Conservation (phyloP, 2,329 filamentous ascomycete species). For the Neophaeococcomyces aloes region DNA sequence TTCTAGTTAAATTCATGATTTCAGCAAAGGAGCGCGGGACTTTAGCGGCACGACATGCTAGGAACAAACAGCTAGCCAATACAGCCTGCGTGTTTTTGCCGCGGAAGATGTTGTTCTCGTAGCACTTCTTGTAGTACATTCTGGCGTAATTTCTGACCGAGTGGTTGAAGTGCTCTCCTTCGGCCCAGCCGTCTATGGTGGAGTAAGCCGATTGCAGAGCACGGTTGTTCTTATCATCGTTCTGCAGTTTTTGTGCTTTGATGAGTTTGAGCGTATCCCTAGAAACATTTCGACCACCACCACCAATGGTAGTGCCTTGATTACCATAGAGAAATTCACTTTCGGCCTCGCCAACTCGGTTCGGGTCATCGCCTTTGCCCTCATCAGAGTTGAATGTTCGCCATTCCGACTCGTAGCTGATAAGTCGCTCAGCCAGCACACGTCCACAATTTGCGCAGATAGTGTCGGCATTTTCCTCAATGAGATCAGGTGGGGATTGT, state of each 20-base stretch:
- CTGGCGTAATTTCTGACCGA: conserved; percentile 82
- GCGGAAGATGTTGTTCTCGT: conserved; percentile 88
- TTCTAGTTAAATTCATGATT: conserved; percentile 84
- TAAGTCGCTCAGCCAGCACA: conserved; percentile 79
- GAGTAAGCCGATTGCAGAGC: conserved; percentile 70
- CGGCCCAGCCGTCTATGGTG: conserved; percentile 78
- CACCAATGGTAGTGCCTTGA: conserved; percentile 27
- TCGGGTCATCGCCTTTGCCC: conserved; percentile 80
- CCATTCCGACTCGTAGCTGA: conserved; percentile 96
- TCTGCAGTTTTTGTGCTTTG: conserved; percentile 71
- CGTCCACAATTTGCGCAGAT: conserved; percentile 87
- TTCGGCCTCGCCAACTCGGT: conserved; percentile 88
- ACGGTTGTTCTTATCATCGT: conserved; percentile 74
- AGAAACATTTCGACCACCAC: conserved; percentile 58
- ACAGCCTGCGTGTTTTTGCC: conserved; percentile 90
- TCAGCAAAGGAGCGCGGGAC: conserved; percentile 87
- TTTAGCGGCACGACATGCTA: conserved; percentile 82
- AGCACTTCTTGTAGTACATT: conserved; percentile 87
- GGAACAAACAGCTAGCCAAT: conserved; percentile 94
- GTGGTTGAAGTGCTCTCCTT: conserved; percentile 69
- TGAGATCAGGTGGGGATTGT: conserved; percentile 79
- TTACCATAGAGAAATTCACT: conserved; percentile 70
- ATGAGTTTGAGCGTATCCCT: conserved; percentile 53
- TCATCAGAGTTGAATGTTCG: conserved; percentile 98
- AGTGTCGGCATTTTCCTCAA: conserved; percentile 87